A percentile compares a stretch with the other conserved stretches of the same genome.
Conservation (phyloP, 306 rosid species). For the Ormosia emarginata region DNA sequence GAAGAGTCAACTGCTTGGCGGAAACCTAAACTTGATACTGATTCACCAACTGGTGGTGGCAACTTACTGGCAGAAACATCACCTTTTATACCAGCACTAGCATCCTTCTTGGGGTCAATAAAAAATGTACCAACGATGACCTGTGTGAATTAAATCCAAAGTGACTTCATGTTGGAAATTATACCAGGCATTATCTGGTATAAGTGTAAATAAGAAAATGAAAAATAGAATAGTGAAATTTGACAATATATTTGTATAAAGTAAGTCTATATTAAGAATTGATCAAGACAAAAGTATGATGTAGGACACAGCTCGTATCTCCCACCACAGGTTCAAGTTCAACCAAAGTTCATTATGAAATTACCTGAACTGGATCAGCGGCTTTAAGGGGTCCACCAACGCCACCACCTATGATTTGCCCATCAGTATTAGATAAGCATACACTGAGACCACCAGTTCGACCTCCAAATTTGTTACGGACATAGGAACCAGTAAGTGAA, state of each 20-base stretch:
- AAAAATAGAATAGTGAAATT: slow-evolving; percentile 3
- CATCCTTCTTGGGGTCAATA: slow-evolving; percentile 68
- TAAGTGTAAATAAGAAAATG: neutral
- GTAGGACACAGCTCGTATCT: neutral
- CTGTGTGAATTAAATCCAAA: slow-evolving; percentile 38
- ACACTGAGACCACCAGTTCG: slow-evolving; percentile 90
- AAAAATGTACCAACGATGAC: slow-evolving; percentile 83
- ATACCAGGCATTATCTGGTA: slow-evolving; percentile 9
- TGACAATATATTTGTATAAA: neutral
- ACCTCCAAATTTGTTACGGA: slow-evolving; percentile 71
- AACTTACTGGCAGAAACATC: slow-evolving; percentile 66
- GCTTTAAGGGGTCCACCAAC: slow-evolving; percentile 94
- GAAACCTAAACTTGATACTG: slow-evolving; percentile 58
- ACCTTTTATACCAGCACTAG: slow-evolving; percentile 48
- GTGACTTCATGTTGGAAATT: neutral
- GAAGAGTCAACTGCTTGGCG: slow-evolving; percentile 56
- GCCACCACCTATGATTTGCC: slow-evolving; percentile 95
- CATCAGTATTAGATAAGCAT: slow-evolving; percentile 76
- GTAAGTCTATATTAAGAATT: neutral
- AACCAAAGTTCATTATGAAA: neutral
- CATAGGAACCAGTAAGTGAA: slow-evolving; percentile 87
- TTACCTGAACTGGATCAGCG: slow-evolving; percentile 98
- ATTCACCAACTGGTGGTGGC: slow-evolving; percentile 56
- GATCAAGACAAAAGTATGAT: neutral
- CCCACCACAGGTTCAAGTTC: slow-evolving; percentile 6